phyloP scores from a whole-genome alignment of 108 stramenopile species.

The Pseudonitzschia multiseries region DNA sequence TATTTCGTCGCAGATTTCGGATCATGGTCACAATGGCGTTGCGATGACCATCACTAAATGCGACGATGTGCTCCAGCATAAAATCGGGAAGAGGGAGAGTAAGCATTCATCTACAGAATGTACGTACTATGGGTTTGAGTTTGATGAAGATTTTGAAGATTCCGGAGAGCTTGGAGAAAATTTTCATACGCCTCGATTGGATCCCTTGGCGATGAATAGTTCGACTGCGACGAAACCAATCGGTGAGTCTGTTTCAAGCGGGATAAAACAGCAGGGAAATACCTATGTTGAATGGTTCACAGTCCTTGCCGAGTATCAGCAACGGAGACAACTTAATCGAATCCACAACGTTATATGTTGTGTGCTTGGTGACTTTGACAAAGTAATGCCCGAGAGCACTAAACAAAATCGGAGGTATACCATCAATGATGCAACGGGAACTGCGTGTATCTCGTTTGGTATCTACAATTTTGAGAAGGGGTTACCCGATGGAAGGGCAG shows the following conservation, averaged over 20 bases:
- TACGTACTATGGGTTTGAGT: no score
- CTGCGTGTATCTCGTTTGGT: constrained; percentile 40
- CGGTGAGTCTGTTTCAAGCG: constrained; percentile 9
- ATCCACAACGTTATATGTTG: constrained; percentile 83
- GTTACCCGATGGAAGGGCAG: neutral
- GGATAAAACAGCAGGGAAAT: constrained; percentile 27
- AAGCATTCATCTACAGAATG: no score
- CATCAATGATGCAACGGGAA: neutral
- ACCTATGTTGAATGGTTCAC: constrained; percentile 53
- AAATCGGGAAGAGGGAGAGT: neutral
- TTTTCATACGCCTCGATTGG: neutral
- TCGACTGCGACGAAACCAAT: neutral
- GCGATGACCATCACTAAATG: constrained; percentile 44
- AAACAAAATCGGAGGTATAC: neutral
- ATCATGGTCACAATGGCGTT: constrained; percentile 76
- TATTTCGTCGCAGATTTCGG: constrained; percentile 58
- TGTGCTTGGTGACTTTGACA: constrained; percentile 60
- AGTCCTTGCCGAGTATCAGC: constrained; percentile 69
- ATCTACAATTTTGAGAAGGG: constrained; percentile 34
- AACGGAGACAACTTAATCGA: constrained; percentile 56
- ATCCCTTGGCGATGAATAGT: neutral
- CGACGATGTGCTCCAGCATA: neutral
- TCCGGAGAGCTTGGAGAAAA: constrained; percentile 17
- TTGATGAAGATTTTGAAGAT: neutral
- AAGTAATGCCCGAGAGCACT: constrained; percentile 48